Evolutionary conservation across 495 filamentous ascomycete genomes (phyloP).

Genomic region (Umbilicaria muhlenbergii): DNA sequence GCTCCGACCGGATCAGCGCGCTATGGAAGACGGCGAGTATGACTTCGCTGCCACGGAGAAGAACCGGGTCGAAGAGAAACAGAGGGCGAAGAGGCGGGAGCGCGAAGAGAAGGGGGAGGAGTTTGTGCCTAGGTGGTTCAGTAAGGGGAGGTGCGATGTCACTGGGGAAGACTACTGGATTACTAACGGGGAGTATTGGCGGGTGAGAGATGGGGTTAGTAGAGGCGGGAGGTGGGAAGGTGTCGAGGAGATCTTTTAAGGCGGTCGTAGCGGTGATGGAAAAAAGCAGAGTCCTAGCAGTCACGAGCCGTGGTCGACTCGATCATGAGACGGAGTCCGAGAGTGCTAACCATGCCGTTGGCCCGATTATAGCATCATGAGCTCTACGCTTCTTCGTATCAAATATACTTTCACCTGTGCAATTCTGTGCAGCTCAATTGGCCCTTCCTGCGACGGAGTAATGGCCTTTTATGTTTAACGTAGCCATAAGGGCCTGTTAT

Average conservation of each 20-base stretch:
- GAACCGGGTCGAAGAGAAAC: constrained; percentile 87
- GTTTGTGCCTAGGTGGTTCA: constrained; percentile 78
- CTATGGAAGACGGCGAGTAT: constrained; percentile 96
- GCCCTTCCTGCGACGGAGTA: too few species aligned
- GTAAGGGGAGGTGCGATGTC: constrained; percentile 47
- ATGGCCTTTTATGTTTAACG: too few species aligned
- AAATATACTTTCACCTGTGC: too few species aligned
- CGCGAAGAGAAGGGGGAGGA: constrained; percentile 65
- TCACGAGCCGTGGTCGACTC: too few species aligned
- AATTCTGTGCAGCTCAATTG: too few species aligned
- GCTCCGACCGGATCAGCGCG: constrained; percentile 84
- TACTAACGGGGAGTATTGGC: constrained; percentile 82
- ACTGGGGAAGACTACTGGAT: constrained; percentile 88
- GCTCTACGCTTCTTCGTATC: too few species aligned
- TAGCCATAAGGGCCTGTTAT: too few species aligned
- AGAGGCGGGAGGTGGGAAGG: constrained; percentile 35
- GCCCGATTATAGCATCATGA: too few species aligned
- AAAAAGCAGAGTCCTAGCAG: too few species aligned
- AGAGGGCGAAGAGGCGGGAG: constrained; percentile 58
- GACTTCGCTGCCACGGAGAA: constrained; percentile 87
- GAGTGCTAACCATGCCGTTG: too few species aligned
- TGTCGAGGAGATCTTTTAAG: constrained; percentile 52
- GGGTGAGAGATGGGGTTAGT: constrained; percentile 36
- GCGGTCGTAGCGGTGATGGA: background rate
- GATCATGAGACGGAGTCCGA: too few species aligned